phyloP scores from a whole-genome alignment of 495 filamentous ascomycete genomes.

The Penicillium steckii region DNA sequence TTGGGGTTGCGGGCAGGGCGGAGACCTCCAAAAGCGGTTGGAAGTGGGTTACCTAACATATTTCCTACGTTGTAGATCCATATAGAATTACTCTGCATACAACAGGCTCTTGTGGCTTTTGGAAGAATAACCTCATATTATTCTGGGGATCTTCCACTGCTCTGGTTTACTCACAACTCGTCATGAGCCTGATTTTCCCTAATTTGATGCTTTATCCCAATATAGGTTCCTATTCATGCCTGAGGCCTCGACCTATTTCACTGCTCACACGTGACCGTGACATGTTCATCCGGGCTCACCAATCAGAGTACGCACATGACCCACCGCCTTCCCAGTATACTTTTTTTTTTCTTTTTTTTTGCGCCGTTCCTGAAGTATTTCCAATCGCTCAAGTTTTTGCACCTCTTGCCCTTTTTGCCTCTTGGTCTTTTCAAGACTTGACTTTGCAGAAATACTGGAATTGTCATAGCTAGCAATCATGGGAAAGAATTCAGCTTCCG shows the following conservation, averaged over 20 bases:
- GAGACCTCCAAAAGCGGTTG: constrained; percentile 32
- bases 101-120: no score
- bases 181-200: no score
- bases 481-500: constrained; percentile 29
- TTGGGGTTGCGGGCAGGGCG: constrained; percentile 32
- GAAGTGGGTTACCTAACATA: constrained; percentile 26
- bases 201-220: no score
- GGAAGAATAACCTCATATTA: no score
- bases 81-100: no score
- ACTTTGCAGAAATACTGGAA: neutral
- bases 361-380: constrained; percentile 27
- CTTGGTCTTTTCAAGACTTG: constrained; percentile 1
- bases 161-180: no score
- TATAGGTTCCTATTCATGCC: no score
- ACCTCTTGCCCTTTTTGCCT: constrained; percentile 1
- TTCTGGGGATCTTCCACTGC: no score
- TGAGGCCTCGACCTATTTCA: no score
- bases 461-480: constrained; percentile 23
- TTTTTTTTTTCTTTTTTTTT: constrained; percentile 33
- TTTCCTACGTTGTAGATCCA: no score
- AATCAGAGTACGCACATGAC: constrained; percentile 15
- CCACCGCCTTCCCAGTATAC: constrained; percentile 30
- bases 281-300: no score
- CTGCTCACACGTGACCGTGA: no score
- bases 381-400: constrained; percentile 6